A percentile compares a stretch with the other conserved stretches of the same genome.
phyloP scores from a whole-genome alignment of 768 basidiomycete species.

The Holtermannia corniformis region DNA sequence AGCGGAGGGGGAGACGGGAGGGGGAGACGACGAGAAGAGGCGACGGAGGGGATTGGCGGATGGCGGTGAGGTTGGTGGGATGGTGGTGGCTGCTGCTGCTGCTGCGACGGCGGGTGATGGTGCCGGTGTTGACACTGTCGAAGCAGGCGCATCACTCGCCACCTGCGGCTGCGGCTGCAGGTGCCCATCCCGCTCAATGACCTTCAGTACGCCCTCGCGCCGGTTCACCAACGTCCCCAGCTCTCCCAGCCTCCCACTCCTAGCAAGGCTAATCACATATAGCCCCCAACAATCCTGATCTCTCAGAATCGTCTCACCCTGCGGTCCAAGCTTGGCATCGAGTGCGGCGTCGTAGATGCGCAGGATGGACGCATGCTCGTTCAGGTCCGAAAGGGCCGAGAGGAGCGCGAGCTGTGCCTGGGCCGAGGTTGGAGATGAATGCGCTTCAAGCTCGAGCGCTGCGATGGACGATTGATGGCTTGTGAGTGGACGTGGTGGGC shows the following conservation, averaged over 20 bases:
- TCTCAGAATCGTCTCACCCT: conserved; percentile 12
- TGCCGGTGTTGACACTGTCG: background rate
- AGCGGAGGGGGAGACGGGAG: background rate
- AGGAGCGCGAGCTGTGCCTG: conserved; percentile 26
- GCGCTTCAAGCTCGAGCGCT: conserved; percentile 28
- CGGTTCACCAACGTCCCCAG: conserved; percentile 51
- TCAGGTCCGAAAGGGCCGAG: conserved; percentile 18
- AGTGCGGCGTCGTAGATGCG: conserved; percentile 29
- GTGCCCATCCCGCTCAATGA: background rate
- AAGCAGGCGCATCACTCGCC: conserved; percentile 3
- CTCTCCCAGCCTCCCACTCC: conserved; percentile 45
- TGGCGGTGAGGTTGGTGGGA: background rate
- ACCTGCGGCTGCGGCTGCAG: background rate
- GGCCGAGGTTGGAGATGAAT: conserved; percentile 13
- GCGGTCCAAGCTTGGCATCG: background rate
- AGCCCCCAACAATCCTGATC: conserved; percentile 17
- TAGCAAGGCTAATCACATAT: conserved; percentile 14
- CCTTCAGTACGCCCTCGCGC: conserved; percentile 47
- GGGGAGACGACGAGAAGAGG: background rate
- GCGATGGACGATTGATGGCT: conserved; percentile 17
- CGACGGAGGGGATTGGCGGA: background rate
- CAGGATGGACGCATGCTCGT: conserved; percentile 19
- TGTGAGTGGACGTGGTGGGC: no score
- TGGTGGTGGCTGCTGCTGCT: conserved; percentile 1
- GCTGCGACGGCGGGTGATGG: background rate